Percentiles rank a stretch among this genome's conserved stretches.
Evolutionary conservation across 345 rosid genomes (phyloP).

Genomic region (Aquilaria yunnanensis): DNA sequence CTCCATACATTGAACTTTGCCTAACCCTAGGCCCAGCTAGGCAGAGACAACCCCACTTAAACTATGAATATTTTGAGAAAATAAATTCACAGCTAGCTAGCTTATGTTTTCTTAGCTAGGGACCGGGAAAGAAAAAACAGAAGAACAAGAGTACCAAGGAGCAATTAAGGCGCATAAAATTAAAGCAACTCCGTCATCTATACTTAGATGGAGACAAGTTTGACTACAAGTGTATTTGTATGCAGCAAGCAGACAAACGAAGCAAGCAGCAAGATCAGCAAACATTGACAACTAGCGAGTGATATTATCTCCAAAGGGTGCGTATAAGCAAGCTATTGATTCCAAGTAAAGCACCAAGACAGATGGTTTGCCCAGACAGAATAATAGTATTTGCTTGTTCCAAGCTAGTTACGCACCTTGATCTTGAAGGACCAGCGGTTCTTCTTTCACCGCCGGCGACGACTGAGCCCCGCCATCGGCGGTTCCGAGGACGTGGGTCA

Average conservation of each 20-base stretch:
- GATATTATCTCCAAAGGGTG: background rate
- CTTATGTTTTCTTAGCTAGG: no score
- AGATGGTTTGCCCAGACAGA: background rate
- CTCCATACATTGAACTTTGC: constrained; percentile 46
- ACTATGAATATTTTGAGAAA: background rate
- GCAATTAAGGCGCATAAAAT: no score
- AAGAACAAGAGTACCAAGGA: no score
- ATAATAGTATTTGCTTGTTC: background rate
- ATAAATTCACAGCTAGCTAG: background rate
- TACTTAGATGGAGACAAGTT: no score
- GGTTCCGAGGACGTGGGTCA: constrained; percentile 49
- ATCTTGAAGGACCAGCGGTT: constrained; percentile 26
- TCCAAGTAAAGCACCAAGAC: background rate
- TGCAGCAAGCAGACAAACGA: no score
- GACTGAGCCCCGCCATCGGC: constrained; percentile 8
- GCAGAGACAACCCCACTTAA: background rate
- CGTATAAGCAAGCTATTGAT: background rate
- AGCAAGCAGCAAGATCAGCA: no score
- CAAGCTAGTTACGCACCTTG: constrained; percentile 24
- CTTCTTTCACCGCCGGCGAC: constrained; percentile 23
- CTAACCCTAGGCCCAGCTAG: constrained; percentile 19
- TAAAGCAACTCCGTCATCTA: no score
- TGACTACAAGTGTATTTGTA: no score
- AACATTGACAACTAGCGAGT: no score
- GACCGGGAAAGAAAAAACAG: no score